These are phyloP conservation scores for Fragilaria radians DNA, from an alignment of 108 stramenopile genomes.

Conservation along the genomic window DNA sequence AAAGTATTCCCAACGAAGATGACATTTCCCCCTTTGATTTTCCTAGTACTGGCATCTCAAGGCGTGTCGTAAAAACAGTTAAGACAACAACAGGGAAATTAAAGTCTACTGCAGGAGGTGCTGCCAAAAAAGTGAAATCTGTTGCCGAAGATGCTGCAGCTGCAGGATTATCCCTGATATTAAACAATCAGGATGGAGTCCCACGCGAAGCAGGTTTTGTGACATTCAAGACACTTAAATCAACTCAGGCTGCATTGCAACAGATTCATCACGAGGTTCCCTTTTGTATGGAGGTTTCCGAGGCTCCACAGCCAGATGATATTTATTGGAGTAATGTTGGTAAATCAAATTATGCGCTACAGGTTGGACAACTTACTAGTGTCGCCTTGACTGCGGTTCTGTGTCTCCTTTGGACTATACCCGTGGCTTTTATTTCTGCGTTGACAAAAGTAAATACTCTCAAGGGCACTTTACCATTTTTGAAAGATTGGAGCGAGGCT, in stretches of 20 bases:
- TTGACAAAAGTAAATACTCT: constrained; percentile 41
- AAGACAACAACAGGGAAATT: background rate
- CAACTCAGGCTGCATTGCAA: constrained; percentile 31
- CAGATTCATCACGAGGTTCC: constrained; percentile 33
- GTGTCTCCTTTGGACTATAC: constrained; percentile 63
- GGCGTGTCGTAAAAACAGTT: background rate
- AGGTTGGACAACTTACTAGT: constrained; percentile 42
- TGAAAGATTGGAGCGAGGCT: constrained; percentile 25
- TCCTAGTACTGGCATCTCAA: background rate
- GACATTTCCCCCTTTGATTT: background rate
- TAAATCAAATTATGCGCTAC: constrained; percentile 28
- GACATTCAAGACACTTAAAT: constrained; percentile 23
- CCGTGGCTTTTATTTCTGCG: constrained; percentile 45
- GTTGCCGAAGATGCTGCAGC: background rate
- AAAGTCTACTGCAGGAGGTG: background rate
- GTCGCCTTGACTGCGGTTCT: constrained; percentile 27
- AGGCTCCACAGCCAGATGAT: constrained; percentile 37
- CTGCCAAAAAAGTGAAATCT: background rate
- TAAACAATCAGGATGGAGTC: constrained; percentile 17
- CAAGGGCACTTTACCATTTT: constrained; percentile 23
- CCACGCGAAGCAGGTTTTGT: constrained; percentile 38
- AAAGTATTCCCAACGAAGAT: background rate
- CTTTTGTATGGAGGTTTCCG: constrained; percentile 34
- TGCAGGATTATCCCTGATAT: constrained; percentile 2
- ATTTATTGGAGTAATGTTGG: constrained; percentile 60